These are phyloP conservation scores for Haplographium delicatum DNA, from an alignment of 495 filamentous ascomycete genomes.

Conservation along the genomic window DNA sequence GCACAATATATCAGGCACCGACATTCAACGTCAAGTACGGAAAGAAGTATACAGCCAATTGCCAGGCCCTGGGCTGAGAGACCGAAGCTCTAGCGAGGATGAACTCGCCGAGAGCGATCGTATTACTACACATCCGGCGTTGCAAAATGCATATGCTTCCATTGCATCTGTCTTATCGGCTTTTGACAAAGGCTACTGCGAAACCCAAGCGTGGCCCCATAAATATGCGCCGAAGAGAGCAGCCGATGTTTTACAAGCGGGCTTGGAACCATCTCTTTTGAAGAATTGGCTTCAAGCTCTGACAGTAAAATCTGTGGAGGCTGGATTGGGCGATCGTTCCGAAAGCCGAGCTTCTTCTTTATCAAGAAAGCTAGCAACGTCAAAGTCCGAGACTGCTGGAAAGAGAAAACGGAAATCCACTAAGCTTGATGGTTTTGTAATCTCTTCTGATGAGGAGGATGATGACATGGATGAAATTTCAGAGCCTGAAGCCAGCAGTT, in stretches of 20 bases:
- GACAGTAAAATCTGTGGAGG: slow-evolving; percentile 68
- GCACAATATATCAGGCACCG: slow-evolving; percentile 43
- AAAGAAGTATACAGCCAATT: slow-evolving; percentile 28
- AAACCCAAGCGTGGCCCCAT: slow-evolving; percentile 67
- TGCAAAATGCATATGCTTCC: slow-evolving; percentile 53
- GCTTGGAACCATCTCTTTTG: slow-evolving; percentile 64
- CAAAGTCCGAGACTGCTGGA: slow-evolving; percentile 33
- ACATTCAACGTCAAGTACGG: slow-evolving; percentile 37
- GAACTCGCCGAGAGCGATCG: slow-evolving; percentile 7
- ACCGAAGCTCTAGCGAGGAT: slow-evolving; percentile 15
- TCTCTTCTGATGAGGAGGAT: slow-evolving; percentile 77
- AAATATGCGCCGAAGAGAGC: slow-evolving; percentile 79
- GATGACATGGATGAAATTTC: slow-evolving; percentile 69
- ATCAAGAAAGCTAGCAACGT: no score
- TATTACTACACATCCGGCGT: slow-evolving; percentile 44
- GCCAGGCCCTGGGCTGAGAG: slow-evolving; percentile 1
- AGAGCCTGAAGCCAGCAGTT: slow-evolving; percentile 56
- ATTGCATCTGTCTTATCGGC: slow-evolving; percentile 61
- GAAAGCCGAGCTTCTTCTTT: slow-evolving; percentile 20
- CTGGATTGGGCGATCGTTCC: slow-evolving; percentile 36
- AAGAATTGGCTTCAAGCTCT: slow-evolving; percentile 80
- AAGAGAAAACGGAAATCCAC: slow-evolving; percentile 68
- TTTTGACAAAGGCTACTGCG: slow-evolving; percentile 75
- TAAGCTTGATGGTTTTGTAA: slow-evolving; percentile 76
- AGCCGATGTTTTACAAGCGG: slow-evolving; percentile 69